Evolutionary conservation across 495 filamentous ascomycete genomes (phyloP), one percentile per base, ranked within the genome.

Genomic region (Aspergillus olivimuriae): DNA sequence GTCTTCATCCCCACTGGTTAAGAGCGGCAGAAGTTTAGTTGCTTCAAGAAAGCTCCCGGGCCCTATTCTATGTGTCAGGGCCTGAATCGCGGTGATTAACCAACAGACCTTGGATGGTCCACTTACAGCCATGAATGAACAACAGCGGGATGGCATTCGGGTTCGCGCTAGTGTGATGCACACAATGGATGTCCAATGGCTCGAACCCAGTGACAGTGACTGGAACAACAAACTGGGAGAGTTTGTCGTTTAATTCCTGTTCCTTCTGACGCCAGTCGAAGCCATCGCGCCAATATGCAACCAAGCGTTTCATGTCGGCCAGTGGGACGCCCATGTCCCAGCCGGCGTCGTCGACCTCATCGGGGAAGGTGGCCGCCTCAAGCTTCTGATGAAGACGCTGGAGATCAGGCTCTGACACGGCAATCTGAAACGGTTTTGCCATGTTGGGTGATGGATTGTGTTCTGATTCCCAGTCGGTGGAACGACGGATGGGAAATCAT

Each of bases 41-140:
- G 77, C 80, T 53, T 84, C 82, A 33, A 88, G 61, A 55, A 82
- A 86, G 34, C 75, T 79, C 10, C 87, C 78, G 7, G 86, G 86
- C 68, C 85, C 75, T 80, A 7, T 34, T 4, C 4, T 18, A 19
- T 19, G 8, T n/a, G 10, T 22, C 26, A 45, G 17, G 2, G 12
- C 16, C 36, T 30, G 10, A 2, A 1, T 10, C 4, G 34, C 9
- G 7, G 15, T 39, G 10, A 15, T 15, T 2, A n/a, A 30, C 26
- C 6, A 12, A 8, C 4, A 10, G 2, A 35, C 15, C 12, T 14
- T 14, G 4, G 3, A 31, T 9, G 12, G 24, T 16, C 7, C 20
- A 18, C 35, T 32, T 66, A 73, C 76, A 86, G 22, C 77, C 74
- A 39, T 83, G 82, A 31, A 82, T 57, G 37, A 85, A 70, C 14